Conservation (phyloP, 106 monocot genomes). For the Triglochin maritima region DNA sequence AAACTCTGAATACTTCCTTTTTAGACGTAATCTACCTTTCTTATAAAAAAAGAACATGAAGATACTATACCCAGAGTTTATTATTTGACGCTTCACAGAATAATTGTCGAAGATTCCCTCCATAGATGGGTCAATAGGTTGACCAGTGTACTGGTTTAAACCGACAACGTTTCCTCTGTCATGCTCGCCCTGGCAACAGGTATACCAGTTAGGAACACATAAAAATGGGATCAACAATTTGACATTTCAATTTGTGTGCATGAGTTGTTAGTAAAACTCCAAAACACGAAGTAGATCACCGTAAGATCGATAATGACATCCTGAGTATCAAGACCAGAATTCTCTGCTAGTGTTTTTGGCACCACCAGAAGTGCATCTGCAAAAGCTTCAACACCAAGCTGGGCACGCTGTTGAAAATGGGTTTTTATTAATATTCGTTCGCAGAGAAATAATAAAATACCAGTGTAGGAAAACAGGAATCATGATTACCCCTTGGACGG, state of each 20-base stretch:
- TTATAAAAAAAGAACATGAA: background rate
- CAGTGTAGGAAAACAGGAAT: background rate
- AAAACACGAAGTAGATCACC: constrained; percentile 14
- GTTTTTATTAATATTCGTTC: background rate
- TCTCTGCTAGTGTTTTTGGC: constrained; percentile 91
- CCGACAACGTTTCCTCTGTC: constrained; percentile 83
- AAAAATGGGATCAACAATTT: too few species aligned
- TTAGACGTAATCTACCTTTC: background rate
- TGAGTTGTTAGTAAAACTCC: too few species aligned
- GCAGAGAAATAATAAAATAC: background rate
- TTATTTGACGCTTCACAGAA: constrained; percentile 87
- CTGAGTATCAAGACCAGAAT: constrained; percentile 93
- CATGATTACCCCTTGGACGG: constrained; percentile 52
- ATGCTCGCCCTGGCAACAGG: constrained; percentile 54
- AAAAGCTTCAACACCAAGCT: constrained; percentile 95
- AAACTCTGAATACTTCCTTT: too few species aligned
- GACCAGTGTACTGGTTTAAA: constrained; percentile 75
- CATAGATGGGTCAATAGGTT: constrained; percentile 83
- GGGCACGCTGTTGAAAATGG: constrained; percentile 59
- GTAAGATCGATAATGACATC: constrained; percentile 80
- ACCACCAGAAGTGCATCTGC: constrained; percentile 90
- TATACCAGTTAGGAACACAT: background rate
- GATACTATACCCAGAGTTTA: constrained; percentile 68
- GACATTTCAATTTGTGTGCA: background rate
- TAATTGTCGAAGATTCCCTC: constrained; percentile 97